Conservation (phyloP, 129 eudicot species). For the Centaurea solstitialis region DNA sequence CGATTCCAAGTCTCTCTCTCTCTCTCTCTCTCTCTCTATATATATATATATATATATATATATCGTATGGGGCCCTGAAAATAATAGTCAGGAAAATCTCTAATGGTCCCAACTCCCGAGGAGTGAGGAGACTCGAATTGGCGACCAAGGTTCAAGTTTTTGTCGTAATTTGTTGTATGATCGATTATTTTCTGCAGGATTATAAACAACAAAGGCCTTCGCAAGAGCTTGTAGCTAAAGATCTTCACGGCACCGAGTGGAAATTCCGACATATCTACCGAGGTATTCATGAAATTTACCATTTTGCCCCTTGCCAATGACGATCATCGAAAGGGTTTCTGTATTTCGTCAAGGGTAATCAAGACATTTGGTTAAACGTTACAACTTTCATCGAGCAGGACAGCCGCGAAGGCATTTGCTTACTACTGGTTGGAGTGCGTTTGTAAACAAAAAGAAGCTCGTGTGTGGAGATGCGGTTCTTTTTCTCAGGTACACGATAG, state of each 20-base stretch:
- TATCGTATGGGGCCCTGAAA: too few species aligned
- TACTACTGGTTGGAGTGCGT: conserved; percentile 98
- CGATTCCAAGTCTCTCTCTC: too few species aligned
- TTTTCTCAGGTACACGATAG: conserved; percentile 61
- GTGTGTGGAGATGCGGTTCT: conserved; percentile 97
- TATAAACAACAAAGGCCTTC: conserved; percentile 93
- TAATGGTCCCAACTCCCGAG: too few species aligned
- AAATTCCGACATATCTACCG: conserved; percentile 90
- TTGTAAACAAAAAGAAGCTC: conserved; percentile 93
- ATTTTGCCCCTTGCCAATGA: neutral
- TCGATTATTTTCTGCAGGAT: conserved; percentile 43
- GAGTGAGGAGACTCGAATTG: neutral
- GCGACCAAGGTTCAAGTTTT: neutral
- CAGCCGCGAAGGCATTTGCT: conserved; percentile 97
- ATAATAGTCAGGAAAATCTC: too few species aligned
- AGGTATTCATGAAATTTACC: conserved; percentile 38
- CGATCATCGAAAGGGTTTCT: neutral
- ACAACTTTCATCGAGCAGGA: conserved; percentile 46
- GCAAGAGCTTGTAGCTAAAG: conserved; percentile 94
- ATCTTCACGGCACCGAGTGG: conserved; percentile 89
- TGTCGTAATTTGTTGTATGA: neutral
- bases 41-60: too few species aligned
- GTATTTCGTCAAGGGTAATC: neutral
- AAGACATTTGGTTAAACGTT: neutral
- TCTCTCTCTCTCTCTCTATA: too few species aligned